Percentiles rank a stretch among this genome's conserved stretches.
Evolutionary conservation across 306 rosid genomes (phyloP).

Genomic region (Herpetospermum pedunculosum): DNA sequence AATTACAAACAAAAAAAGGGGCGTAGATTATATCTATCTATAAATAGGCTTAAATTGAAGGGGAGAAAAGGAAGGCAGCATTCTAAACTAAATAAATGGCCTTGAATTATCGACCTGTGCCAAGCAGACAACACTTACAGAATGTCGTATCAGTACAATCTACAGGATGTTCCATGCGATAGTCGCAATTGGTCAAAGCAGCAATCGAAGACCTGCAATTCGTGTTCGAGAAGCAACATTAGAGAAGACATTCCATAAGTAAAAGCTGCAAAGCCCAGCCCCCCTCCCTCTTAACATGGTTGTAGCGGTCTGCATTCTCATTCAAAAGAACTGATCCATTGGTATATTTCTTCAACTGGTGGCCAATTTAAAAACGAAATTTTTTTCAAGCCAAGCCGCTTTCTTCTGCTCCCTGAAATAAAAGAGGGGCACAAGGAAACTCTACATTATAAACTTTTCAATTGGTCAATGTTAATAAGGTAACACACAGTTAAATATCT

Average conservation of each 20-base stretch:
- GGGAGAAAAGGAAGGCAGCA: background rate
- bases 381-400: constrained; percentile 10
- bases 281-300: background rate
- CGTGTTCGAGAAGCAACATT: constrained; percentile 1
- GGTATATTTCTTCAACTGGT: constrained; percentile 4
- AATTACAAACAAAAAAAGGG: constrained; percentile 5
- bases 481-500: background rate
- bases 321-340: background rate
- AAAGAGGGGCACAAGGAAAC: background rate
- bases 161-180: constrained; percentile 3
- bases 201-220: background rate
- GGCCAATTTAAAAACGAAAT: constrained; percentile 1
- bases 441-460: background rate
- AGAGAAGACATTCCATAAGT: constrained; percentile 5
- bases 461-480: background rate
- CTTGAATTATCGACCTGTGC: constrained; percentile 3
- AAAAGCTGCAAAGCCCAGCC: background rate
- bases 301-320: constrained; percentile 6
- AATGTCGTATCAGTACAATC: constrained; percentile 10
- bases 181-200: background rate
- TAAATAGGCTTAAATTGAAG: background rate
- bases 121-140: constrained; percentile 7
- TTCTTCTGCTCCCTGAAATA: background rate
- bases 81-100: constrained; percentile 7
- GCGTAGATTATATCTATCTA: constrained; percentile 8